Base-by-base conservation (phyloP, 108 stramenopile species). In the Nitzschia inconspicua region DNA sequence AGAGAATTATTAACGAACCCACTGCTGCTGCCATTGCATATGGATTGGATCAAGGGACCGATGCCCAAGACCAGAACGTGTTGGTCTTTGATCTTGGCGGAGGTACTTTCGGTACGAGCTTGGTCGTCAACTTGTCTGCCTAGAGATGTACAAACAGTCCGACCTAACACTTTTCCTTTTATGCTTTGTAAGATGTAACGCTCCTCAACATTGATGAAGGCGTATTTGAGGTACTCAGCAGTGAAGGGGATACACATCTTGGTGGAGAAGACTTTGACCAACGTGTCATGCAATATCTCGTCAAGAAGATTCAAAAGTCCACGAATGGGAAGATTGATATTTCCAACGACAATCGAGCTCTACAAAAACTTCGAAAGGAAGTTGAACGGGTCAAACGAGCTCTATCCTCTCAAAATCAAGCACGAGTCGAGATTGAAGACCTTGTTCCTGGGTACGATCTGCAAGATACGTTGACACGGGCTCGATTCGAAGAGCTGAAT, bases 71-170 rank as follows among this genome's bases (percentile, higher is more conserved):
- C 14, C 61, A 75, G 36, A 98, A 91, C 67, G 79, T 99, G 23
- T 73, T 98, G 20, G 96, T 98, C 23, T 99, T 96, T 76, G 99
- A 99, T 75, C 76, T 99, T 32, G 99, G 99, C 22, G 97, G 97
- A 18, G 97, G 98, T 4, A 98, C 97, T 40, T 98, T 99, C 58
- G 97, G 54, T 55, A 36, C 7, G 54, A 37, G 10, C 7, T 10
- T 5, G 26, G 8, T 25, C 11, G 11, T 7, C 6, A 26, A 6
- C 26, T 8, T 51, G 26, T 8, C n/a, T 7, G 25, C 50, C 6
- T 51, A 11, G 7, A 20, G 11, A 9, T n/a, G 50, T 51, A 8
- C 29, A 6, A 8, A 6, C 29, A 28, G 7, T 28, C 6, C 29
- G 5, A 4, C 29, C 50, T 26, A 23, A 28, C 50, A 51, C 29